Evolutionary conservation across 192 early-diverging fungal genomes (phyloP), one percentile per base, ranked within the genome.

Genomic region (Radiomyces spectabilis): DNA sequence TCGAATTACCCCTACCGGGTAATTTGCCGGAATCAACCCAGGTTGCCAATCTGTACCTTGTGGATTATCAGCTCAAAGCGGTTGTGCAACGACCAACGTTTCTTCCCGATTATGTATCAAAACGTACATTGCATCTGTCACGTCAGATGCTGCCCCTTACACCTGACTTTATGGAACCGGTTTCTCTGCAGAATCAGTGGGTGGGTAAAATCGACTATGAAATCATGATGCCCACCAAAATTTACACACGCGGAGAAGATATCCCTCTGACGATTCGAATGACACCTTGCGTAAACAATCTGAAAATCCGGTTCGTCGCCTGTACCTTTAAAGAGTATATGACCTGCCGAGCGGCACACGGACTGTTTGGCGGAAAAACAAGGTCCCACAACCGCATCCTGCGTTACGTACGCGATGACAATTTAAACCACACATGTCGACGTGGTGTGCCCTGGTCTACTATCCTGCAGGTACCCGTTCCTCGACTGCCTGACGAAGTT

Each of bases 11-110:
- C 6, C 8, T 83, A 5, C 61, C 72, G 1, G 81, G 81, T 5
- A 59, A 73, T 43, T 69, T 80, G 47, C 81, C 81, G 8, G 81
- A 83, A 57, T 75, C 81, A 0, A 55, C 77, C 6, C 50, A 66
- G 19, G 71, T 68, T 7, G 51, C 51, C 21, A 48, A 69, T 5
- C 32, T 69, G 33, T 72, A 74, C 24, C 61, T 64, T 39, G 62
- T 83, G 22, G 37, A 58, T 2, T 83, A 83, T 56, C 52, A 52
- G 25, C 49, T 83, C 40, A 68, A 70, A 37, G 81, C 79, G 0
- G 32, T 62, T 4, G 60, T 75, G 8, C 79, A 79, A 55, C 69
- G 79, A 21, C 58, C 67, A 10, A 48, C 45, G 27, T 71, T 83
- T 31, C 65, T 73, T 15, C 52, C 61, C 18, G 81, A 81, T 43